Evolutionary conservation across 176 grass and related monocot genomes (phyloP).

Genomic region (Canna indica): DNA sequence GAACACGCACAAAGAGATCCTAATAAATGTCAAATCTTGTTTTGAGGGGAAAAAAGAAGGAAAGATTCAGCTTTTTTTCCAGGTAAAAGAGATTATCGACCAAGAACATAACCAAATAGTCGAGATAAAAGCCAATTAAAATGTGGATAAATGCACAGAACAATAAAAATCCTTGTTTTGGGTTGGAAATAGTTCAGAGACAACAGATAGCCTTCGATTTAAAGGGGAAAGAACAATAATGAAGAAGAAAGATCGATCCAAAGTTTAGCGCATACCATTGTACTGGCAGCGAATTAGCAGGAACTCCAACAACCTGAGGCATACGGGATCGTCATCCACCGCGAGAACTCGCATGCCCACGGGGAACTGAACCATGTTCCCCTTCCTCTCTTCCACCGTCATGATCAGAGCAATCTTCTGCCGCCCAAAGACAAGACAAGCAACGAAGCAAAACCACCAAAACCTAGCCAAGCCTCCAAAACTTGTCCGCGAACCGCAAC

Average conservation of each 20-base stretch:
- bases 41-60: neutral
- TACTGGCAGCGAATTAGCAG: slow-evolving; percentile 18
- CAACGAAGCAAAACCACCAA: too few relatives aligned
- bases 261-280: neutral
- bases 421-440: neutral
- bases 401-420: neutral
- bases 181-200: neutral
- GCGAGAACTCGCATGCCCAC: slow-evolving; percentile 25
- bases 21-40: neutral
- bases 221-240: neutral
- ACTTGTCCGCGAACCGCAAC: neutral
- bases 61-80: too few relatives aligned
- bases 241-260: neutral
- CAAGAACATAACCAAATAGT: neutral
- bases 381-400: slow-evolving; percentile 7
- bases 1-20: neutral
- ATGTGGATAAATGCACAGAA: too few relatives aligned
- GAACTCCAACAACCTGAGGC: slow-evolving; percentile 22
- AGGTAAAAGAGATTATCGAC: too few relatives aligned
- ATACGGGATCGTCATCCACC: slow-evolving; percentile 23
- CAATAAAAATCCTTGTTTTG: too few relatives aligned
- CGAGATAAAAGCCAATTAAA: too few relatives aligned
- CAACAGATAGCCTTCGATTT: neutral
- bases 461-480: neutral
- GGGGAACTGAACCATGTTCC: slow-evolving; percentile 15